Base-by-base conservation (phyloP, 2,329 filamentous ascomycete genomes). In the Colletotrichum cordylinicola region DNA sequence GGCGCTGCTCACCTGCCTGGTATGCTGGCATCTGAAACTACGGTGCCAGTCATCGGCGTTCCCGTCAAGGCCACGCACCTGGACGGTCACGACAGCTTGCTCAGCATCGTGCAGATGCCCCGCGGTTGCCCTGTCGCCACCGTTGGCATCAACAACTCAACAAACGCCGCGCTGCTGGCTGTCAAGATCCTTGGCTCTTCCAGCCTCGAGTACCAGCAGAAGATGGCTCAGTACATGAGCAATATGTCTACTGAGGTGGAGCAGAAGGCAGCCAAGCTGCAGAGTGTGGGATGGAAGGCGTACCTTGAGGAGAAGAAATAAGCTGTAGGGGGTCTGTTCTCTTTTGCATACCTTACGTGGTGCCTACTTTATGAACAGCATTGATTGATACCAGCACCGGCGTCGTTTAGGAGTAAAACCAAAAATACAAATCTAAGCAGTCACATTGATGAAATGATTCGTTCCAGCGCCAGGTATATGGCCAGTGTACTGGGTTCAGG, bases 91-190 rank as follows among this genome's bases (percentile, higher is more conserved):
- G 94, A 96, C 81, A 93, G 91, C 77, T 84, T 96, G 70, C 86
- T 93, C 70, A 94, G 91, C 79, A 95, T 95, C 78, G 93, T 95
- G 6, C 93, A 95, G 82, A 95, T 96, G 94, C 94, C 94, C 8
- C 89, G 90, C 80, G 94, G 94, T 15, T 90, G 93, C 66, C 94
- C 94, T 12, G 92, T 93, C 16, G 94, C 94, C 8, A 95, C 94
- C 0, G 93, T 96, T 5, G 94, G 92, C 13, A 95, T 96, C 83
- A 95, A 95, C 84, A 96, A 96, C 85, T 94, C 93, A 29, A 93
- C 93, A 71, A 96, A 96, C 80, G 94, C 94, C 1, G 94, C 92
- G 1, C 86, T 95, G 21, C 85, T 95, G n/a, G 94, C 94, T 0
- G 89, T 93, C 24, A 87, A 93, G 21, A 93, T 95, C 39, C 83